Evolutionary conservation across 1,284 basidiomycete genomes (phyloP), one percentile per base, ranked within the genome.

Genomic region (Lignosus rhinocerotis): DNA sequence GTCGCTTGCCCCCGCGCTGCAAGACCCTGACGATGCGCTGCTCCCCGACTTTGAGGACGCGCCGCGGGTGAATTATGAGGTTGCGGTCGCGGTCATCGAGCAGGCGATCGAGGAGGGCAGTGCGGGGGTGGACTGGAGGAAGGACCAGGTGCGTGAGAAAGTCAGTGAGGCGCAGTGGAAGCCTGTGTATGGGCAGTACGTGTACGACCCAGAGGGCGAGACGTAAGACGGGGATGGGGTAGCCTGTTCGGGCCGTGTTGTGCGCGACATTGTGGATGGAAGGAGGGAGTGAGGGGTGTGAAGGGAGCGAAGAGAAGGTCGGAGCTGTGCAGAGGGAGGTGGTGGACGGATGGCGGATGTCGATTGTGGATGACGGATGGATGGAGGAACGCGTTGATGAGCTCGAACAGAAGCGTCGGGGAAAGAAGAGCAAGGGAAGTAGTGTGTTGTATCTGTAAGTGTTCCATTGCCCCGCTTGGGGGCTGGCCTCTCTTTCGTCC

Each of bases 1-100:
- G 0, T 76, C 82, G 12, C 84, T 94, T 48, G 85, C 92, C 0
- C 92, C 92, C 1, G 90, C 91, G 0, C 79, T 88, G 47, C 75
- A 79, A 17, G 82, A 90, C 68, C 83, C 84, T 0, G 81, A 86
- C 66, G 78, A 83, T 21, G 82, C 83, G 1, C 79, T 90, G 12
- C 76, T 94, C n/a, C 87, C 90, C 1, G 87, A 90, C 65, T 88
- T 94, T 46, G 78, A 74, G 8, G 84, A 87, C 59, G 85, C 90
- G 0, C 86, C 87, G 0, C 68, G 68, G 6, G 85, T 92, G 39
- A 92, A 90, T 71, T 85, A 88, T 60, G 88, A 92, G 69, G 81
- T 94, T n/a, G 90, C 87, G 0, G 80, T 92, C 0, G 90, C 90
- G 0, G 92, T 94, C 10, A 84, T 89, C 3, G 82, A 90, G 66